Evolutionary conservation across 108 stramenopile species (phyloP), one percentile per base, ranked within the genome.

Genomic region (Mayamaea pseudoterrestris): DNA sequence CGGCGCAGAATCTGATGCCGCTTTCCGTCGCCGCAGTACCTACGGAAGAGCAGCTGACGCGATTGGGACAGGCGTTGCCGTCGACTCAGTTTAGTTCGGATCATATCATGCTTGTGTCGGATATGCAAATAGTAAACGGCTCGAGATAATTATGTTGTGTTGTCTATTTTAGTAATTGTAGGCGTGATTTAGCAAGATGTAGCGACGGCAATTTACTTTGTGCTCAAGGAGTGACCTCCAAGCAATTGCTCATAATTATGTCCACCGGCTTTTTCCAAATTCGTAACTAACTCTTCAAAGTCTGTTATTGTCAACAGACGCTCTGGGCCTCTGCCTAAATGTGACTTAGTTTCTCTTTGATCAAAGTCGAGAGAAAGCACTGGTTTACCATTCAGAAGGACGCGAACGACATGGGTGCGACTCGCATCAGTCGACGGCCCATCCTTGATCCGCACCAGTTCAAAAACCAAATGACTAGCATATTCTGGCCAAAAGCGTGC

Each of bases 31-130:
- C 93, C 27, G 80, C 90, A 7, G 72, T 97, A 30, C 94, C 85
- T 6, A 72, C 78, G 44, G 83, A 87, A 61, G 47, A 53, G 21
- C 67, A 62, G 43, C 56, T 96, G 37, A 83, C 69, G 22, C 53
- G 68, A 46, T 63, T 80, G 64, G 92, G 93, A 29, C 76, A 84
- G 35, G 93, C 88, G 6, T 69, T 99, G 51, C 98, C 98, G 50
- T 94, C 89, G 31, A 82, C 91, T 14, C 80, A 89, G 67, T 95
- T 72, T 55, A 85, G 85, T 42, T 93, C 90, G 12, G 98, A 99
- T 74, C 98, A 99, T 68, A 64, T 96, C 53, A 80, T 93, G 82
- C 69, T 97, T 62, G 87, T 93, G 39, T 83, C 90, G 11, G 97
- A 98, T 58, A 72, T 98, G 66, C 91, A 93, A 65, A 82, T 94